Conservation (phyloP, 768 basidiomycete genomes). For the Infundibulicybe gibba region DNA sequence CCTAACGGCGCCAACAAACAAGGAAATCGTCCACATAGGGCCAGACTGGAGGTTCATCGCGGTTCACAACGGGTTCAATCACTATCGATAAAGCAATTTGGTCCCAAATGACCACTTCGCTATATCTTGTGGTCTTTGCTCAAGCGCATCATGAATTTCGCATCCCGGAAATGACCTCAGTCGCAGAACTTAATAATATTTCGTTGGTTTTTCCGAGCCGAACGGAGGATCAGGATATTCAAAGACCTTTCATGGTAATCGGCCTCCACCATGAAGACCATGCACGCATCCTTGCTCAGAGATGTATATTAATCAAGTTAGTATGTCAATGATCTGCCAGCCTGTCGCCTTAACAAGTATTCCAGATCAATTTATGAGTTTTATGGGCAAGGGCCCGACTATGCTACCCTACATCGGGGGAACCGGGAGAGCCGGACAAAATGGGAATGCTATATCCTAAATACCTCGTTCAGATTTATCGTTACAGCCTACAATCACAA, state of each 20-base stretch:
- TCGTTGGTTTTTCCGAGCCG: conserved; percentile 43
- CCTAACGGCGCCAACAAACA: conserved; percentile 6
- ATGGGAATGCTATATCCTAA: conserved; percentile 57
- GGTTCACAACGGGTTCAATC: too few species aligned
- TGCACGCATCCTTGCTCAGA: conserved; percentile 63
- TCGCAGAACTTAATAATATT: conserved; percentile 74
- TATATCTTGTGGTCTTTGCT: conserved; percentile 70
- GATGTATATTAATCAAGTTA: conserved; percentile 85
- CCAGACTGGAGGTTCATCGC: neutral
- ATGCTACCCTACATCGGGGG: conserved; percentile 63
- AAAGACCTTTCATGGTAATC: conserved; percentile 73
- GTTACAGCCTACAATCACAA: conserved; percentile 74
- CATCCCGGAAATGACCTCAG: conserved; percentile 75
- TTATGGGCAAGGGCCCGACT: conserved; percentile 67
- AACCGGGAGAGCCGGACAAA: conserved; percentile 38
- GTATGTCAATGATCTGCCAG: conserved; percentile 16
- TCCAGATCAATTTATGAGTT: conserved; percentile 74
- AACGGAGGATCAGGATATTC: conserved; percentile 44
- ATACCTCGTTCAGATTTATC: conserved; percentile 79
- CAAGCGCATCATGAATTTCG: conserved; percentile 82
- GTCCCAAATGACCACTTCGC: conserved; percentile 19
- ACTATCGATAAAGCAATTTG: too few species aligned
- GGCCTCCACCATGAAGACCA: conserved; percentile 68
- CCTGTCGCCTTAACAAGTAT: conserved; percentile 1
- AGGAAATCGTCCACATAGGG: too few species aligned